Evolutionary conservation across 148 eudicot species (phyloP).

Genomic region (Rhododendron kiyosumense): DNA sequence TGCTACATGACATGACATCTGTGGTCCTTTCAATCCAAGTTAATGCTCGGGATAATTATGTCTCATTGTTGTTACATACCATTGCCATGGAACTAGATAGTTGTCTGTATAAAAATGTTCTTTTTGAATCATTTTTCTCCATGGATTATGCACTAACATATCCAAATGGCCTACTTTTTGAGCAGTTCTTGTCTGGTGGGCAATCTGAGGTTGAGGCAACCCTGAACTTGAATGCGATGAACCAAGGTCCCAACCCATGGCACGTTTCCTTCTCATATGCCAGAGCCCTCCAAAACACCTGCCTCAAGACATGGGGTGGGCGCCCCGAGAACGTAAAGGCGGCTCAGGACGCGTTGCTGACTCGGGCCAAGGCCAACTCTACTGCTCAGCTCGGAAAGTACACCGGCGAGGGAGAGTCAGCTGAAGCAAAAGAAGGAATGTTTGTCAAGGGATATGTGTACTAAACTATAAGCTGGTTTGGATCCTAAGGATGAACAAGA

Average conservation of each 20-base stretch:
- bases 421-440: constrained; percentile 74
- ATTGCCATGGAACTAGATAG: background rate
- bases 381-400: constrained; percentile 90
- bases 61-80: background rate
- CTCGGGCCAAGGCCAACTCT: constrained; percentile 83
- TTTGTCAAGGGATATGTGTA: constrained; percentile 83
- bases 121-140: background rate
- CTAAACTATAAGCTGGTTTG: constrained; percentile 20
- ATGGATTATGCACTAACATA: background rate
- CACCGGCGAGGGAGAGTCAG: constrained; percentile 85
- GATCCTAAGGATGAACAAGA: background rate
- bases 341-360: constrained; percentile 65
- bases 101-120: background rate
- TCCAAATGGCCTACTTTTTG: background rate
- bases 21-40: too few species aligned
- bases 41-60: background rate
- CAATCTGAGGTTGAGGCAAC: constrained; percentile 97
- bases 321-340: constrained; percentile 68
- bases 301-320: constrained; percentile 93
- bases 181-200: constrained; percentile 90
- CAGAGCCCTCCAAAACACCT: constrained; percentile 90
- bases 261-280: constrained; percentile 93
- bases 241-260: constrained; percentile 88
- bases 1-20: background rate
- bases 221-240: constrained; percentile 84